A percentile compares a stretch with the other conserved stretches of the same genome.
Evolutionary conservation across 805 yeast species (phyloP).

Genomic region (Clavispora fructus): DNA sequence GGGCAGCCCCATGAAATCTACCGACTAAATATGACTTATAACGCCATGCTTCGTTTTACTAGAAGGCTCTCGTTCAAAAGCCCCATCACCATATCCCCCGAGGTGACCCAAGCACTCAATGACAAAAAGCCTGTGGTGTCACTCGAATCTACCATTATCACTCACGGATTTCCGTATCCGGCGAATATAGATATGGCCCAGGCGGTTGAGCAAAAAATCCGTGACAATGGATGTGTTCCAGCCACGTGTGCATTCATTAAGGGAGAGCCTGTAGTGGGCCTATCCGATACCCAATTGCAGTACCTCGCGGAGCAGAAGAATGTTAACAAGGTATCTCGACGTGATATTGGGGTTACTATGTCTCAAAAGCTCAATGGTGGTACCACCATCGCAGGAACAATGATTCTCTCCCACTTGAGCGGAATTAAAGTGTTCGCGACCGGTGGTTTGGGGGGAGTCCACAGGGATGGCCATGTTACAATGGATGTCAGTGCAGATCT

Average conservation of each 20-base stretch:
- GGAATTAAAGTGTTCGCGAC: conserved; percentile 86
- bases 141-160: conserved; percentile 79
- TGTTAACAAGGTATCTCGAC: conserved; percentile 64
- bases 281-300: conserved; percentile 43
- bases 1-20: too few species aligned
- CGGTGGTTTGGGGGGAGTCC: conserved; percentile 93
- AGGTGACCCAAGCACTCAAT: conserved; percentile 56
- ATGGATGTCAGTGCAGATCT: conserved; percentile 86
- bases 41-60: not conserved
- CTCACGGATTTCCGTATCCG: conserved; percentile 87
- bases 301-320: conserved; percentile 38
- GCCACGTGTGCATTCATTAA: conserved; percentile 78
- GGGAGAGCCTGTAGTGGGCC: conserved; percentile 71
- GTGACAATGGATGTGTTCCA: conserved; percentile 66
- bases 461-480: conserved; percentile 65
- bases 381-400: conserved; percentile 84
- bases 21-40: too few species aligned
- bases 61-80: not conserved
- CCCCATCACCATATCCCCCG: conserved; percentile 34
- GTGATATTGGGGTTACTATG: conserved; percentile 74
- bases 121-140: conserved; percentile 67
- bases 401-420: conserved; percentile 70
- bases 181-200: conserved; percentile 68
- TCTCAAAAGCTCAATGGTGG: conserved; percentile 68
- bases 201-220: conserved; percentile 56